These are phyloP conservation scores for Fusarium temperatum DNA, from an alignment of 2,329 filamentous ascomycete genomes.

Conservation along the genomic window DNA sequence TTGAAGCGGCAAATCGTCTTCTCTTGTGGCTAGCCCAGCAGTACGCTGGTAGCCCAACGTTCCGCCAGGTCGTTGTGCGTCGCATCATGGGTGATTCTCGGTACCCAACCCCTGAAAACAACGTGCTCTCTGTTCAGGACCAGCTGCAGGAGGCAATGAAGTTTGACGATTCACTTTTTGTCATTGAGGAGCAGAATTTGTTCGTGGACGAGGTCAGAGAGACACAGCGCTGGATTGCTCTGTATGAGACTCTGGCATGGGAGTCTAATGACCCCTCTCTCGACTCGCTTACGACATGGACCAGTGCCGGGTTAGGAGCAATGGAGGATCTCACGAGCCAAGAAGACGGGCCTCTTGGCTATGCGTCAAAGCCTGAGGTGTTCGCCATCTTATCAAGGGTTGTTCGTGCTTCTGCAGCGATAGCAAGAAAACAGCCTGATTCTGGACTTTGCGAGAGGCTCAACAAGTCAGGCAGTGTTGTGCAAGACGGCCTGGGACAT, in stretches of 20 bases:
- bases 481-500: slow-evolving; percentile 18
- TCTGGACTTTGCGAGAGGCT: slow-evolving; percentile 18
- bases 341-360: slow-evolving; percentile 75
- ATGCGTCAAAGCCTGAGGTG: slow-evolving; percentile 73
- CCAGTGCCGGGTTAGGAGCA: slow-evolving; percentile 56
- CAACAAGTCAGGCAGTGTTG: neutral
- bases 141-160: slow-evolving; percentile 58
- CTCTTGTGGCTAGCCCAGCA: slow-evolving; percentile 52
- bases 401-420: slow-evolving; percentile 50
- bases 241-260: slow-evolving; percentile 51
- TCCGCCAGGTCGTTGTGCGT: slow-evolving; percentile 52
- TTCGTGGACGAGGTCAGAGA: slow-evolving; percentile 86
- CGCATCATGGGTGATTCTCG: slow-evolving; percentile 50
- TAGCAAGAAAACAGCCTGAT: slow-evolving; percentile 40
- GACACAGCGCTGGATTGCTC: slow-evolving; percentile 70
- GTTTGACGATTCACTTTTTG: slow-evolving; percentile 78
- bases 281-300: slow-evolving; percentile 56
- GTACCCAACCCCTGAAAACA: slow-evolving; percentile 7
- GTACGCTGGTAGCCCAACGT: slow-evolving; percentile 49
- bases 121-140: slow-evolving; percentile 43
- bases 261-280: slow-evolving; percentile 36
- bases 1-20: slow-evolving; percentile 58
- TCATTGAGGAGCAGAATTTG: slow-evolving; percentile 92
- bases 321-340: slow-evolving; percentile 50
- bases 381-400: slow-evolving; percentile 68